Base-by-base conservation (phyloP, 2,329 filamentous ascomycete species). In the Colletotrichum eleusines region DNA sequence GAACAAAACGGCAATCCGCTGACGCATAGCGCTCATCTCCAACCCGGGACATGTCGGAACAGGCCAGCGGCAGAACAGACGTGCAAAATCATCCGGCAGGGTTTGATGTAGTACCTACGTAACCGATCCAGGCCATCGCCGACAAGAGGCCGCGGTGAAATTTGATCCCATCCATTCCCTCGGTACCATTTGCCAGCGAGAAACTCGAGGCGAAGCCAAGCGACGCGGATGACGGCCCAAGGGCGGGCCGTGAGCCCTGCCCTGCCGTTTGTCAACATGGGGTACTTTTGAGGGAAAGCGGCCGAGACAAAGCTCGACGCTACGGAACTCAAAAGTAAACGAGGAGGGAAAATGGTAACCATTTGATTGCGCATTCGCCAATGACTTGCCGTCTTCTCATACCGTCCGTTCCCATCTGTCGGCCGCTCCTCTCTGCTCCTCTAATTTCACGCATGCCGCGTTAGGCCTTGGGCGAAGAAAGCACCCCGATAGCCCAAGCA, bases 71-170 rank as follows among this genome's bases (percentile, higher is more conserved):
- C 44, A 40, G 23, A 62, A 51, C 16, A 53, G 33, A 3, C 46
- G 44, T 20, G 42, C 31, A 5, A 20, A 61, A 33, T 16, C 54
- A 59, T 31, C 46, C 35, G 28, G 5, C 28, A 51, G 60, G 26
- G 57, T 50, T 69, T 31, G 31, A 26, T 44, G 20, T 53, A 42
- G 20, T 53, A 42, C 51, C 35, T 65, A 69, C 61, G 53, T 51
- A 65, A 68, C 40, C 44, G 42, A 70, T 40, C 12, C 42, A 33
- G 40, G 38, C 9, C 62, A 42, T 44, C 62, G 62, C 67, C 63
- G 67, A 69, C 67, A 48, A 69, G 62, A 55, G 26, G 63, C 67
- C 63, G 62, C 50, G 67, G 67, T 14, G 28, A 51, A 66, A 55
- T 66, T 66, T 60, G 35, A 67, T 71, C 51, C 48, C 63, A 63